Conservation (phyloP, 1,284 basidiomycete genomes). For the Sanghuangporus sanghuang region DNA sequence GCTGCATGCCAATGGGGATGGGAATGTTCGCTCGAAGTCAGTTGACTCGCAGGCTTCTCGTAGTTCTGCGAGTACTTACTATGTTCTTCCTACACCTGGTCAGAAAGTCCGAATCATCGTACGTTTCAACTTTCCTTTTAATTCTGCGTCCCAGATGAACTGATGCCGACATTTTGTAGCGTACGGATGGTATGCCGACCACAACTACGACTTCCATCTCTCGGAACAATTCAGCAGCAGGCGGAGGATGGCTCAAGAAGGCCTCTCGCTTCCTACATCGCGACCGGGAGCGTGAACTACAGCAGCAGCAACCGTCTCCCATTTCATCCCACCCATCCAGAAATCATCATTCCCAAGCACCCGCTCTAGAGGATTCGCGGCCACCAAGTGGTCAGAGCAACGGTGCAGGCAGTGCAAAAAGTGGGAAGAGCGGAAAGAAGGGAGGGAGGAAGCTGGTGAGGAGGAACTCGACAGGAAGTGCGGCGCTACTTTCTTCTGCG, state of each 20-base stretch:
- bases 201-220: background rate
- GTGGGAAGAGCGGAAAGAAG: background rate
- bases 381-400: background rate
- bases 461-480: conserved; percentile 5
- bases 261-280: background rate
- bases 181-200: background rate
- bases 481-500: background rate
- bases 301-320: no score
- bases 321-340: no score
- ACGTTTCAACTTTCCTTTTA: conserved; percentile 30
- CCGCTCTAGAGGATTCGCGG: background rate
- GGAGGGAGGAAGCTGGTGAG: conserved; percentile 4
- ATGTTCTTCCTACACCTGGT: conserved; percentile 58
- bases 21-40: conserved; percentile 25
- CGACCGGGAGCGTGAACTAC: background rate
- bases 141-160: background rate
- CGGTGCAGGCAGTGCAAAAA: background rate
- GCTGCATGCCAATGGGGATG: background rate
- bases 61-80: conserved; percentile 64
- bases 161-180: background rate
- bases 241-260: background rate
- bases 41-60: conserved; percentile 36
- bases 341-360: background rate
- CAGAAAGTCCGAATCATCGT: conserved; percentile 70
- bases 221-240: background rate